Evolutionary conservation across 2,329 filamentous ascomycete species (phyloP), one percentile per base, ranked within the genome.

Genomic region (Beauveria bassiana): DNA sequence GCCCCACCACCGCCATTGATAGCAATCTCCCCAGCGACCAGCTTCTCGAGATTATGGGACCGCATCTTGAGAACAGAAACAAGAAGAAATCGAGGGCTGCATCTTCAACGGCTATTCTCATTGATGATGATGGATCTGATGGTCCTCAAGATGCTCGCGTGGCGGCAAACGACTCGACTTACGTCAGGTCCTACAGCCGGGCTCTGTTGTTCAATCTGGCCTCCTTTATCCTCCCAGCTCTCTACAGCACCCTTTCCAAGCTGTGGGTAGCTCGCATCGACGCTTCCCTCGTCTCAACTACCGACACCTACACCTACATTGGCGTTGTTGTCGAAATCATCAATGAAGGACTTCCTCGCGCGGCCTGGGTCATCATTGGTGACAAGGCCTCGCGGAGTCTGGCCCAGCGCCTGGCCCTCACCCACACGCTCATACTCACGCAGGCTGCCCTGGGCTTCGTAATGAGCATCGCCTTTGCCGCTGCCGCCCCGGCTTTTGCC

Each of bases 221-320:
- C 52, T 78, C 86, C 1, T 89, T 90, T 69, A 69, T 85, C 2
- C 79, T 90, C 0, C 87, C 86, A 1, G 87, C 87, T 0, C 74
- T 91, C 0, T 90, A 90, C 67, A 72, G 73, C 40, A 91, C 87
- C 0, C 78, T 91, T 0, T 82, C 81, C 54, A 90, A 90, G 68
- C 77, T 89, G 20, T 91, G 86, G 88, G 81, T 91, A 2, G 86
- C 87, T n/a, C 57, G 47, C 60, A 88, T 90, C 61, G 85, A 90
- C 69, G 73, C 82, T 0, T 81, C 78, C 1, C 70, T 72, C 65
- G 71, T 74, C 8, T 71, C 72, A 1, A 72, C 72, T 8, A 73
- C 71, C 3, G 73, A 74, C 38, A 75, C 80, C 0, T 89, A 88
- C 71, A 90, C 86, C 0, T 91, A 91, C 70, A 88, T 91, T 63